Evolutionary conservation across 2,329 filamentous ascomycete species (phyloP), one percentile per base, ranked within the genome.

Genomic region (Clonostachys byssicola): DNA sequence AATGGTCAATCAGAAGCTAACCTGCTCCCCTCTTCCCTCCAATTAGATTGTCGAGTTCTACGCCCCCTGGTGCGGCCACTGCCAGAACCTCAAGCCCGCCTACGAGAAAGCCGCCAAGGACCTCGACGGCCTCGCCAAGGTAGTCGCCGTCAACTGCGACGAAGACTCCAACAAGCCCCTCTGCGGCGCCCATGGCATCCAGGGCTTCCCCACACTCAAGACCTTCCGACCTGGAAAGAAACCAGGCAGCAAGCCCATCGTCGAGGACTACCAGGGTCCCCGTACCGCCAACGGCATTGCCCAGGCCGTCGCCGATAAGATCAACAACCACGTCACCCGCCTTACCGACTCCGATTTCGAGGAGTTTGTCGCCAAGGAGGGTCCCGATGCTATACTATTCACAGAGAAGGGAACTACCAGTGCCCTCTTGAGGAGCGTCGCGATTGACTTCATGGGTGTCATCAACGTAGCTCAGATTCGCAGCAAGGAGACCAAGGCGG

Each of bases 1-100:
- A 43, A 12, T 18, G 40, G 9, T 5, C 39, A 44, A 16, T 44
- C 14, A 12, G 45, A 14, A 14, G 34, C 40, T 20, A 34, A 13
- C 40, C 13, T 20, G 40, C 43, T 45, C 23, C 17, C 44, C 36
- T 39, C 41, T 46, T 45, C 43, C 48, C 48, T 43, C 36, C 45
- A 33, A 17, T 40, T 54, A 84, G 78, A 78, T 83, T 42, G 71
- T 83, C 63, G 89, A 92, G 70, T 97, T 97, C 78, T 97, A 96
- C 62, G 92, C 92, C 9, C 92, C 92, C 20, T 97, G 92, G 92
- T 97, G 94, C 61, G 94, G 92, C 40, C 94, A 97, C 71, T 99
- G 94, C 74, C 81, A 96, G 71, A 96, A 88, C 70, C 86, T 99
- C 60, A 92, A 96, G 71, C 92, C 92, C 4, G 89, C 89, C 41